Base-by-base conservation (phyloP, 345 rosid genomes). In the Orychophragmus violaceus region DNA sequence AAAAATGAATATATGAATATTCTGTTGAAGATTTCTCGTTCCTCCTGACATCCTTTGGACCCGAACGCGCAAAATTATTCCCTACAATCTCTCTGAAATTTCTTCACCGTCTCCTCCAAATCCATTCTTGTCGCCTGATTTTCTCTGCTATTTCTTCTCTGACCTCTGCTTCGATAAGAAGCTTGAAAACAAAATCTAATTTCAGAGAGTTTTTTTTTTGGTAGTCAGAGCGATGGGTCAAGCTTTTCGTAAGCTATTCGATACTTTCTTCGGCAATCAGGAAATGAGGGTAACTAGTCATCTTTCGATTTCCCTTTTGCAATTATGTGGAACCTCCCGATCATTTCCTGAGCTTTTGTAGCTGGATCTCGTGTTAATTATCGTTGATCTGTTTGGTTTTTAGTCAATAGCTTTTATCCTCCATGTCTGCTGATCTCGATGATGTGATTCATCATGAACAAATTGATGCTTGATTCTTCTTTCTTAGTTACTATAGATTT, bases 231-330 rank as follows among this genome's bases (percentile, higher is more conserved):
- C 30, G 64, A 91, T 91, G 96, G 96, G 96, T 66, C 97, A 91
- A 79, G 88, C 91, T 68, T 87, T 88, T 73, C 87, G 94, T 68
- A 91, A 85, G 80, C 96, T 91, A 52, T 88, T 91, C 79, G 97
- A 88, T 71, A 32, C 81, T 63, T 88, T 91, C 79, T 91, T 91
- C 76, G 96, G 97, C 75, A 88, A 87, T 79, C 71, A 83, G 23
- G 97, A 91, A 82, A 91, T 91, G 97, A 81, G 96, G 83, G 97
- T 87, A 81, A 46, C 37, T 33, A 50, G 36, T 13, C 46, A 33
- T 79, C 29, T 72, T 50, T 72, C 52, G 2, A 6, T 30, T 22
- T 63, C 9, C 28, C 0, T 8, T 32, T 6, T 41, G 46, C 9
- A 6, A 14, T 14, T 41, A 13, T 7, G 4, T 16, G 28, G 24